Conservation (phyloP, 352 stramenopile genomes). For the Pythium biforme region DNA sequence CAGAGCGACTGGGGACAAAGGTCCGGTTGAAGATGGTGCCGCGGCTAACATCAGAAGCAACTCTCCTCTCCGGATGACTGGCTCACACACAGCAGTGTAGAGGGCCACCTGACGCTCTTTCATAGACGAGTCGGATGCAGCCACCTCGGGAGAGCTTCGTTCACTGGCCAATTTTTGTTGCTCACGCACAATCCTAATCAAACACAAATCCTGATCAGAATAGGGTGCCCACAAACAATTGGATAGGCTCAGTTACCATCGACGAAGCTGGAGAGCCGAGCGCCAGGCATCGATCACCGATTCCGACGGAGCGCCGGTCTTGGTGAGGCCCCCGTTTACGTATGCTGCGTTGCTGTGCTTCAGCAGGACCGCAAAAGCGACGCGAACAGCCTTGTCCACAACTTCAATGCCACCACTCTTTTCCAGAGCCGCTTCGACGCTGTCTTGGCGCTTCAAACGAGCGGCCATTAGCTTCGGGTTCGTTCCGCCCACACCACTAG, state of each 20-base stretch:
- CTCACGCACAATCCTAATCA: constrained; percentile 79
- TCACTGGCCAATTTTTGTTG: constrained; percentile 78
- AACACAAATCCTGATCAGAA: not conserved
- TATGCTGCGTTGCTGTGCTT: constrained; percentile 84
- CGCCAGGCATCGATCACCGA: constrained; percentile 71
- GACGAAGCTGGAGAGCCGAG: constrained; percentile 72
- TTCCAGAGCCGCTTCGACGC: constrained; percentile 77
- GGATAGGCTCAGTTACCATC: constrained; percentile 47
- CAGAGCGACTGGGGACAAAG: constrained; percentile 29
- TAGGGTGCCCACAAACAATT: not conserved
- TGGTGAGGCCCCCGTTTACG: constrained; percentile 58
- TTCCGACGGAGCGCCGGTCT: constrained; percentile 59
- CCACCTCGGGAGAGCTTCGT: constrained; percentile 4
- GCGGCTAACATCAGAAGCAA: constrained; percentile 64
- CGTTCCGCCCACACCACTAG: constrained; percentile 17
- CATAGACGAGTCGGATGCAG: constrained; percentile 9
- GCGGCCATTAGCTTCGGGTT: constrained; percentile 68
- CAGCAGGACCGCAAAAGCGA: constrained; percentile 74
- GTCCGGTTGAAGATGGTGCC: constrained; percentile 21
- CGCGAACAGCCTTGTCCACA: constrained; percentile 77
- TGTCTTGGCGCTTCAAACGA: constrained; percentile 77
- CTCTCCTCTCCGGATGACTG: constrained; percentile 66
- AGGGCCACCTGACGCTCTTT: constrained; percentile 70
- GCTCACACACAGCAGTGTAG: constrained; percentile 81
- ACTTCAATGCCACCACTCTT: constrained; percentile 83